Conservation (phyloP, 306 rosid genomes). For the Acacia acuminata region DNA sequence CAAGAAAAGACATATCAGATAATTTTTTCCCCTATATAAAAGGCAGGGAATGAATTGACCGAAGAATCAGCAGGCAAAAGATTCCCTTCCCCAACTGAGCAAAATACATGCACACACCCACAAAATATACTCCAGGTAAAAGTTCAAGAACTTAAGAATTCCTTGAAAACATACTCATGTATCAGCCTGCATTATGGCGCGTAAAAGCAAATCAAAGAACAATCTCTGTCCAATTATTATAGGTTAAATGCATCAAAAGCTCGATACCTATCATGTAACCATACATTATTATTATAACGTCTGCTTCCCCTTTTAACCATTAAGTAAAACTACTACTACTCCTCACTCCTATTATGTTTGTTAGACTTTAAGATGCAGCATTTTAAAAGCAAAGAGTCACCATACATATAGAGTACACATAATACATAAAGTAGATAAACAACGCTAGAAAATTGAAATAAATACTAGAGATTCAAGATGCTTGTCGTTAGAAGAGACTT, state of each 20-base stretch:
- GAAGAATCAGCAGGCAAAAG: not conserved
- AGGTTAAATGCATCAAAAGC: constrained; percentile 22
- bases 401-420: not conserved
- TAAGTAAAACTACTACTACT: not conserved
- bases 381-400: too few species aligned
- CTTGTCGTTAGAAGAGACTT: constrained; percentile 43
- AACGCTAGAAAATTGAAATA: not conserved
- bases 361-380: too few species aligned
- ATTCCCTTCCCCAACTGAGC: not conserved
- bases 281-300: too few species aligned
- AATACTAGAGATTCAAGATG: constrained; percentile 27
- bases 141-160: too few species aligned
- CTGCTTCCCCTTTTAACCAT: not conserved
- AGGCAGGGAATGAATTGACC: not conserved
- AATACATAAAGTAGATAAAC: not conserved
- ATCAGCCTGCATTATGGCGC: not conserved
- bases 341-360: not conserved
- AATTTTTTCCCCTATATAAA: too few species aligned
- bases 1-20: not conserved
- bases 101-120: not conserved
- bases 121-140: not conserved
- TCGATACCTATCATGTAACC: not conserved
- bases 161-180: not conserved
- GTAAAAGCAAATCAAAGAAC: not conserved
- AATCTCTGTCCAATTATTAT: not conserved